phyloP scores from a whole-genome alignment of 495 filamentous ascomycete species.

The Lichina pygmaea region DNA sequence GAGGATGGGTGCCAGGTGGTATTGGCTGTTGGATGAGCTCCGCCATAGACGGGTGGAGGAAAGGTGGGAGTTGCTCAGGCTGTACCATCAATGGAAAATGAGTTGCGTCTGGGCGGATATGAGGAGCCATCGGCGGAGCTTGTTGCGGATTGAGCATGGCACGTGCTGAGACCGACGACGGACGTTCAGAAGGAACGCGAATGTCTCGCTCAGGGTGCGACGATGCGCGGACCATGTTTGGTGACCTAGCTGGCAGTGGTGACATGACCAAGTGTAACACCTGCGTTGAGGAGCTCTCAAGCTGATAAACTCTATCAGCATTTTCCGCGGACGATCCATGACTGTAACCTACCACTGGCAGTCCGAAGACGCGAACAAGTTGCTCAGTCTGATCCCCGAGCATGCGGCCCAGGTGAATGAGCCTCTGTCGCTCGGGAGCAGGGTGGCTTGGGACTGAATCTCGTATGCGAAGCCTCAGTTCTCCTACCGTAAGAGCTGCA shows the following conservation, averaged over 20 bases:
- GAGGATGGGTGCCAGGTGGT: too few relatives aligned
- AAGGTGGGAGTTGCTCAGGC: too few relatives aligned
- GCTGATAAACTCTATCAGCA: not conserved
- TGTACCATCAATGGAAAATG: too few relatives aligned
- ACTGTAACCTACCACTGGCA: constrained; percentile 5
- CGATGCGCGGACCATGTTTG: too few relatives aligned
- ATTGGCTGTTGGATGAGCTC: too few relatives aligned
- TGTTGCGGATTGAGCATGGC: too few relatives aligned
- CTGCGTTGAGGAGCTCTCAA: not conserved
- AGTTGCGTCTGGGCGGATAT: too few relatives aligned
- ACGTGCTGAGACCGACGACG: too few relatives aligned
- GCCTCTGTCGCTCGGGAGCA: constrained; percentile 12
- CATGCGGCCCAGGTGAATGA: constrained; percentile 15
- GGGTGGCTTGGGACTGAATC: constrained; percentile 9
- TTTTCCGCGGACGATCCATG: not conserved
- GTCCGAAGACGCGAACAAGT: constrained; percentile 11
- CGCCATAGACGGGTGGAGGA: too few relatives aligned
- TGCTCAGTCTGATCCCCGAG: constrained; percentile 12
- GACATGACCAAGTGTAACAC: constrained; percentile 1
- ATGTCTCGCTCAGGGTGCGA: too few relatives aligned
- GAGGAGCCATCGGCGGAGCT: too few relatives aligned
- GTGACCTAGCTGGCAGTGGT: not conserved
- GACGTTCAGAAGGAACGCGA: too few relatives aligned
- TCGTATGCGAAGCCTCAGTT: constrained; percentile 11
- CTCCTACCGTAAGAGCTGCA: constrained; percentile 9